phyloP scores from a whole-genome alignment of 2,329 filamentous ascomycete species.

The Aspergillus cejpii region DNA sequence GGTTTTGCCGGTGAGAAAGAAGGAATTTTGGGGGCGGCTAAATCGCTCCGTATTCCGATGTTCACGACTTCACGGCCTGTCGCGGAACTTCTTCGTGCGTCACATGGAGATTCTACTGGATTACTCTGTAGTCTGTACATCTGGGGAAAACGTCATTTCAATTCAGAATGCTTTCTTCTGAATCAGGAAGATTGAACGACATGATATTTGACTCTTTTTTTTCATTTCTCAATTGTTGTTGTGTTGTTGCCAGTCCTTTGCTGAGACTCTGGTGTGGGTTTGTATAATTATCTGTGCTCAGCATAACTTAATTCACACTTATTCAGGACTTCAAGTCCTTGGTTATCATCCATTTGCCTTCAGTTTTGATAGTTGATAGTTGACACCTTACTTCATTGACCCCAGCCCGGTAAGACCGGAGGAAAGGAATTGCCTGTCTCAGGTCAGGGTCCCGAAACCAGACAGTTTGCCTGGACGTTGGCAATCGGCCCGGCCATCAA shows the following conservation, averaged over 20 bases:
- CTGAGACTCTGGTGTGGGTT: neutral
- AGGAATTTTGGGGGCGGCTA: constrained; percentile 14
- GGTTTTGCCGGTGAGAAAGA: constrained; percentile 18
- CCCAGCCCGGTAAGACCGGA: neutral
- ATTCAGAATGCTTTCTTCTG: neutral
- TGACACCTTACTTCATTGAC: neutral
- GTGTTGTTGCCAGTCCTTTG: neutral
- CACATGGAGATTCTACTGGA: neutral
- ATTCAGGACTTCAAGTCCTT: too few relatives aligned
- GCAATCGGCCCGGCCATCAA: neutral
- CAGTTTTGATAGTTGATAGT: neutral
- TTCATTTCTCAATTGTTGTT: neutral
- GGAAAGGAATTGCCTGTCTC: neutral
- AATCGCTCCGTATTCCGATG: constrained; percentile 22
- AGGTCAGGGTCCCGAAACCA: neutral
- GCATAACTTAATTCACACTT: neutral
- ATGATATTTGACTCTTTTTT: neutral
- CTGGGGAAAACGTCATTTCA: neutral
- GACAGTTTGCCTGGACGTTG: neutral
- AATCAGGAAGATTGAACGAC: neutral
- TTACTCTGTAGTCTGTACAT: neutral
- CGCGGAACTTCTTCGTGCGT: constrained; percentile 6
- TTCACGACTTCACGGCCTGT: constrained; percentile 8
- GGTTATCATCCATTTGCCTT: neutral
- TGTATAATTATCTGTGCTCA: neutral